Evolutionary conservation across 768 basidiomycete species (phyloP).

Genomic region (Pluteus cervinus): DNA sequence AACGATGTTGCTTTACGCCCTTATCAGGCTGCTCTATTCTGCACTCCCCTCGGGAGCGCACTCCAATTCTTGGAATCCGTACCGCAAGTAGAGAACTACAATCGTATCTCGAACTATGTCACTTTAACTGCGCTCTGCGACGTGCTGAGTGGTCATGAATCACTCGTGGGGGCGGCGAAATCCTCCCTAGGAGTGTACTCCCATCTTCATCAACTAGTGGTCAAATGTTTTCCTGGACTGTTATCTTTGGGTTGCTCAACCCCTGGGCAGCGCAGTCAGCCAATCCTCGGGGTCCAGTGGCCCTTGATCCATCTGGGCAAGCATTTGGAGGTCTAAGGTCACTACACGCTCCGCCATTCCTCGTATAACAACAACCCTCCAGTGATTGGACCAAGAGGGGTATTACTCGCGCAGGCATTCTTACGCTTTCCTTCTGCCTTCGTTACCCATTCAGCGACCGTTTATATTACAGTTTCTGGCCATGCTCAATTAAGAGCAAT

Average conservation of each 20-base stretch:
- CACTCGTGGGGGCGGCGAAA: slow-evolving; percentile 66
- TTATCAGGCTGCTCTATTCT: slow-evolving; percentile 78
- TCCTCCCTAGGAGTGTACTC: slow-evolving; percentile 53
- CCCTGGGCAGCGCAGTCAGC: slow-evolving; percentile 61
- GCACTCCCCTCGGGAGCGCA: slow-evolving; percentile 69
- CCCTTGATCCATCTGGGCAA: no score
- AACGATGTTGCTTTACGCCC: slow-evolving; percentile 81
- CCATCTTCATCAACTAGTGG: slow-evolving; percentile 44
- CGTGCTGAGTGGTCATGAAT: slow-evolving; percentile 84
- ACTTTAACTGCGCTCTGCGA: slow-evolving; percentile 81
- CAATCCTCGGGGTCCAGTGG: slow-evolving; percentile 36
- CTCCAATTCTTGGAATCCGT: slow-evolving; percentile 84
- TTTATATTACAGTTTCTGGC: slow-evolving; percentile 70
- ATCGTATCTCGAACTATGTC: slow-evolving; percentile 53
- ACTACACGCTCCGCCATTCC: slow-evolving; percentile 44
- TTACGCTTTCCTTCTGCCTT: slow-evolving; percentile 74
- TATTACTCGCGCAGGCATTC: slow-evolving; percentile 75
- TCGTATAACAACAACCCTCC: no score
- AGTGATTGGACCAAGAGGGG: slow-evolving; percentile 65
- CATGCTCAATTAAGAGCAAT: slow-evolving; percentile 79
- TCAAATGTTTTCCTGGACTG: slow-evolving; percentile 69
- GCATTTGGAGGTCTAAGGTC: no score
- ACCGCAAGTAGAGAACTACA: slow-evolving; percentile 47
- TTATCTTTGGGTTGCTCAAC: slow-evolving; percentile 70
- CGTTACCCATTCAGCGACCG: slow-evolving; percentile 67